Base-by-base conservation (phyloP, 2,329 filamentous ascomycete genomes). In the Tolypocladium amazonense region DNA sequence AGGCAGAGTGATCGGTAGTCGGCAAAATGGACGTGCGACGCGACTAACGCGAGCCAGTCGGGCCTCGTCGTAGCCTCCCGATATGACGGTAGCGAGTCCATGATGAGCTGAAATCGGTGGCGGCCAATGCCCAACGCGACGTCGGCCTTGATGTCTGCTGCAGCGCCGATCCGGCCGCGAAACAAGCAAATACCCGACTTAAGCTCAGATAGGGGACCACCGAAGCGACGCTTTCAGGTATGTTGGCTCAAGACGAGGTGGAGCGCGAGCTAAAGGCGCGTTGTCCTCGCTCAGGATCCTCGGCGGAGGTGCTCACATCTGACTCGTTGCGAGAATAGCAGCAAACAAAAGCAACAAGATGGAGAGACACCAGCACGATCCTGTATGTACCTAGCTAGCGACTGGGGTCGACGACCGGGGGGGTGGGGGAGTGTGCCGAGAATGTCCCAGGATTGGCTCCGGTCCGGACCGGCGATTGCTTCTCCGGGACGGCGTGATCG, bases 41-140 rank as follows among this genome's bases (percentile, higher is more conserved):
- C 78, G 15, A 77, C 77, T 4, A 84, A 62, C 37, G 68, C 68
- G 20, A 83, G 72, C 79, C 81, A 83, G 72, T 84, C 77, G 27
- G 67, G 66, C 12, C 67, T 70, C 9, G 72, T 65, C 2, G 73
- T 77, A 58, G 82, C 81, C 61, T 83, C 76, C 57, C 75, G 70
- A 67, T 85, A 85, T 0, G 82, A 81, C 1, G 82, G 81, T n/a
- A 79, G 75, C 14, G 66, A 62, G 47, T 64, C 55, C 72, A 73
- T 73, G 25, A 18, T 7, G 23, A 39, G 38, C 38, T 39, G 15
- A 18, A 6, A n/a, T 23, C 41, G 27, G 6, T 15, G 47, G 27
- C 14, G 45, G 45, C 7, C 25, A 50, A 25, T 50, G 45, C 23
- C 25, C 27, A 18, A 20, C 7, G 47, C 15, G 47, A 52, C 14